phyloP scores from a whole-genome alignment of 1,284 basidiomycete species.

The Heterobasidion irregulare region DNA sequence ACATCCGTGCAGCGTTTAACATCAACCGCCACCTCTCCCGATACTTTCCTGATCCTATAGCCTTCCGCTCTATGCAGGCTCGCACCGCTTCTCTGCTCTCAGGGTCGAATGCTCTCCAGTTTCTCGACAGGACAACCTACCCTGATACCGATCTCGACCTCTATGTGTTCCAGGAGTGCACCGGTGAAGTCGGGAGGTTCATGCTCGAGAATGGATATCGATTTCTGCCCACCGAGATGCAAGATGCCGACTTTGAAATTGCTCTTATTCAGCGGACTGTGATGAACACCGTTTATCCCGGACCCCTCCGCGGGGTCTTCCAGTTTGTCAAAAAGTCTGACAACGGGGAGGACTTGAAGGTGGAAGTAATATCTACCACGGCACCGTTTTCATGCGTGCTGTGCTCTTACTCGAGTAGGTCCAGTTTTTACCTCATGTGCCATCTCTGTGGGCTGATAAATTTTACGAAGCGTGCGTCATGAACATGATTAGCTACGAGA shows the following conservation, averaged over 20 bases:
- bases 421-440: background rate
- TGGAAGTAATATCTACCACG: background rate
- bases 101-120: constrained; percentile 31
- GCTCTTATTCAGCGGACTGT: background rate
- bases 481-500: constrained; percentile 1
- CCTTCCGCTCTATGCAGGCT: constrained; percentile 25
- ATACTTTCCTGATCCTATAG: constrained; percentile 17
- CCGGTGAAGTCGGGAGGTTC: constrained; percentile 10
- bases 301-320: background rate
- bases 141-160: constrained; percentile 29
- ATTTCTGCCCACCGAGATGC: constrained; percentile 1
- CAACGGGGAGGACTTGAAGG: background rate
- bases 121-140: constrained; percentile 25
- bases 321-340: background rate
- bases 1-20: constrained; percentile 13
- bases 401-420: background rate
- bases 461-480: background rate
- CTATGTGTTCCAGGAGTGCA: constrained; percentile 20
- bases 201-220: constrained; percentile 13
- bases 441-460: background rate
- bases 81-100: constrained; percentile 26
- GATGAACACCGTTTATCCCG: background rate
- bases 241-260: background rate
- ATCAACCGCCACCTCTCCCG: constrained; percentile 16
- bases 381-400: background rate